phyloP scores from a whole-genome alignment of 805 yeast genomes.

The Cyberlindnera galapagoensis region DNA sequence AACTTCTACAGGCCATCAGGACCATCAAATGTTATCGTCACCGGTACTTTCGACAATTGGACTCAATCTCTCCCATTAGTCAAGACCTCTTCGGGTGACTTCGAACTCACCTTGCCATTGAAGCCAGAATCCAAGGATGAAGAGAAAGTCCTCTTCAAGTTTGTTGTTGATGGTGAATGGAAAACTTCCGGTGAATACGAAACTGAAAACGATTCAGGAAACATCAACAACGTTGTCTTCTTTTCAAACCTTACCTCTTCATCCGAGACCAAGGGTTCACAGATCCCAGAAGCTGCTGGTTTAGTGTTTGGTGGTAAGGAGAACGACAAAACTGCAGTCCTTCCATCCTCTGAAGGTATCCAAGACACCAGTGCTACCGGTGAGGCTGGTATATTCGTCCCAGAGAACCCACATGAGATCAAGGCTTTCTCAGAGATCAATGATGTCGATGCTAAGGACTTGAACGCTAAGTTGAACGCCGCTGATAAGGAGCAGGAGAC shows the following conservation, averaged over 20 bases:
- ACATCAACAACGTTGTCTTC: conserved; percentile 31
- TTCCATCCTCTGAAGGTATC: conserved; percentile 36
- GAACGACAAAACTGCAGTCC: conserved; percentile 24
- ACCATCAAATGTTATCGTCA: conserved; percentile 51
- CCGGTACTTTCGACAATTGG: conserved; percentile 73
- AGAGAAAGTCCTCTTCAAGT: conserved; percentile 42
- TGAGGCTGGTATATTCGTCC: conserved; percentile 69
- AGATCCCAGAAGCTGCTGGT: conserved; percentile 45
- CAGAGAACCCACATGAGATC: conserved; percentile 50
- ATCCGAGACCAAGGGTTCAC: conserved; percentile 10
- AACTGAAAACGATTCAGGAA: conserved; percentile 36
- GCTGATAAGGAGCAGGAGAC: conserved; percentile 12
- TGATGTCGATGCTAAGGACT: conserved; percentile 43
- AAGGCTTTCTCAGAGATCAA: conserved; percentile 46
- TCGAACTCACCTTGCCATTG: conserved; percentile 52
- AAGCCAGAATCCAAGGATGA: conserved; percentile 26
- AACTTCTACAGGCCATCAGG: conserved; percentile 44
- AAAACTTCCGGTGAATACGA: conserved; percentile 32
- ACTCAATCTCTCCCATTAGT: conserved; percentile 51
- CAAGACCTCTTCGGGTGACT: conserved; percentile 54
- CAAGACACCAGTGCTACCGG: conserved; percentile 36
- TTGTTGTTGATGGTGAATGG: conserved; percentile 71
- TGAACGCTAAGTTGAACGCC: conserved; percentile 29
- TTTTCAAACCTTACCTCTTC: conserved; percentile 16
- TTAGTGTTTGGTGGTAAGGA: conserved; percentile 21